phyloP scores from a whole-genome alignment of 1,284 basidiomycete species.

The Sporisorium iseilematis-ciliati region DNA sequence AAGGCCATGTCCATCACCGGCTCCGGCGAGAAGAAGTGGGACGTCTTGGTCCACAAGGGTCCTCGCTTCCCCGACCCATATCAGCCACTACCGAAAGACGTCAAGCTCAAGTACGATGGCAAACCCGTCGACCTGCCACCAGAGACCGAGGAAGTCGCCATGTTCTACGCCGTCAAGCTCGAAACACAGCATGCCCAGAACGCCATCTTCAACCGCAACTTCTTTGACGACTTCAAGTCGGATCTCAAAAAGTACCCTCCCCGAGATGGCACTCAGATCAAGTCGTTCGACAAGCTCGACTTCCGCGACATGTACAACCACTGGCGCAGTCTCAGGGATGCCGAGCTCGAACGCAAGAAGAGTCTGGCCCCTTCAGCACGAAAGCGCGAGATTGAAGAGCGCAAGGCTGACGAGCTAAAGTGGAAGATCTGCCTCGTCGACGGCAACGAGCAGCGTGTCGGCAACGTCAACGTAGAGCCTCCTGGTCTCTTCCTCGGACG shows the following conservation, averaged over 20 bases:
- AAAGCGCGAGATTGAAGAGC: constrained; percentile 79
- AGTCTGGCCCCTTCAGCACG: constrained; percentile 74
- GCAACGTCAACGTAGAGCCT: constrained; percentile 98
- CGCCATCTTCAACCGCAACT: constrained; percentile 90
- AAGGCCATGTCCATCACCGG: constrained; percentile 56
- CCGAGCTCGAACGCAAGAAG: constrained; percentile 93
- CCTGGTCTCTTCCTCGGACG: constrained; percentile 97
- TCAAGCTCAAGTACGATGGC: constrained; percentile 97
- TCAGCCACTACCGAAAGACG: constrained; percentile 81
- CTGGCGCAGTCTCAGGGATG: constrained; percentile 76
- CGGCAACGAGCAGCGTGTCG: constrained; percentile 95
- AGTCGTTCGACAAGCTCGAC: constrained; percentile 85
- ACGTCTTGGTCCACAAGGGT: constrained; percentile 89
- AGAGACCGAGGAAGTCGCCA: constrained; percentile 94
- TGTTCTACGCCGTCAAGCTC: constrained; percentile 92
- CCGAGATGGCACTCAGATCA: constrained; percentile 80
- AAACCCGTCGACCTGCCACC: constrained; percentile 82
- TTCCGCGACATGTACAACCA: constrained; percentile 95
- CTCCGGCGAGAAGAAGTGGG: constrained; percentile 78
- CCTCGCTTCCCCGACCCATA: constrained; percentile 97
- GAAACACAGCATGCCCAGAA: constrained; percentile 95
- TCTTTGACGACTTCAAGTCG: constrained; percentile 89
- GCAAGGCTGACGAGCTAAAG: constrained; percentile 86
- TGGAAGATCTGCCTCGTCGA: constrained; percentile 89
- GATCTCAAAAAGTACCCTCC: constrained; percentile 86